phyloP scores from a whole-genome alignment of 352 stramenopile genomes.

The Phytophthora multivora region DNA sequence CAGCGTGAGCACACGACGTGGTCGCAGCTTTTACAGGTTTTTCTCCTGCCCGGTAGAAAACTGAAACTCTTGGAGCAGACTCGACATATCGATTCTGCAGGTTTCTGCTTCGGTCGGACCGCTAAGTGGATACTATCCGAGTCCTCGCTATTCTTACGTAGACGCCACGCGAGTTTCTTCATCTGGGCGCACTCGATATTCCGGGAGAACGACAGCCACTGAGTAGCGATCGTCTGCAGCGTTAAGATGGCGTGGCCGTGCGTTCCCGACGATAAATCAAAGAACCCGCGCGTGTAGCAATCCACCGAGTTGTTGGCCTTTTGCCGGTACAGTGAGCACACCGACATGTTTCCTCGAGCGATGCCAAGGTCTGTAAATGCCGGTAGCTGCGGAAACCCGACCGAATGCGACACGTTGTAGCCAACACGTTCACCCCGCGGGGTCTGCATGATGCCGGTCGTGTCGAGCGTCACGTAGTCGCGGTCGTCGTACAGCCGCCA shows the following conservation, averaged over 20 bases:
- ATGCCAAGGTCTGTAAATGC: conserved; percentile 35
- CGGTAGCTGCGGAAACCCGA: conserved; percentile 38
- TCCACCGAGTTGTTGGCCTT: conserved; percentile 33
- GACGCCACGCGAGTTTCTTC: conserved; percentile 43
- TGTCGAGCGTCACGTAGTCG: conserved; percentile 45
- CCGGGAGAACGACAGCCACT: conserved; percentile 39
- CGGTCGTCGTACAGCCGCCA: conserved; percentile 41
- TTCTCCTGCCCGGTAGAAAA: conserved; percentile 28
- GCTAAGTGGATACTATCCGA: conserved; percentile 13
- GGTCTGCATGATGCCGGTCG: conserved; percentile 31
- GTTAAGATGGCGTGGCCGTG: conserved; percentile 17
- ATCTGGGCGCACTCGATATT: conserved; percentile 40
- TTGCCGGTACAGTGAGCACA: conserved; percentile 44
- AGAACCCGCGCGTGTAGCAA: conserved; percentile 41
- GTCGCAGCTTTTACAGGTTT: conserved; percentile 32
- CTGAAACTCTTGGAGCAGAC: conserved; percentile 37
- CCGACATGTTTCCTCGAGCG: conserved; percentile 40
- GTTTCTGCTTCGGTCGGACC: conserved; percentile 16
- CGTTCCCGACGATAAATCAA: conserved; percentile 27
- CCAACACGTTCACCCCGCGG: conserved; percentile 32
- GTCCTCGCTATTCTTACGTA: conserved; percentile 34
- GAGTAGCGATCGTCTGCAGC: conserved; percentile 32
- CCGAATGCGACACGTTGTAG: conserved; percentile 40
- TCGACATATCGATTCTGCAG: conserved; percentile 15
- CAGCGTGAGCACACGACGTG: conserved; percentile 32